A percentile compares a stretch with the other conserved stretches of the same genome.
Conservation (phyloP, 768 basidiomycete species). For the Lactarius evosmus region DNA sequence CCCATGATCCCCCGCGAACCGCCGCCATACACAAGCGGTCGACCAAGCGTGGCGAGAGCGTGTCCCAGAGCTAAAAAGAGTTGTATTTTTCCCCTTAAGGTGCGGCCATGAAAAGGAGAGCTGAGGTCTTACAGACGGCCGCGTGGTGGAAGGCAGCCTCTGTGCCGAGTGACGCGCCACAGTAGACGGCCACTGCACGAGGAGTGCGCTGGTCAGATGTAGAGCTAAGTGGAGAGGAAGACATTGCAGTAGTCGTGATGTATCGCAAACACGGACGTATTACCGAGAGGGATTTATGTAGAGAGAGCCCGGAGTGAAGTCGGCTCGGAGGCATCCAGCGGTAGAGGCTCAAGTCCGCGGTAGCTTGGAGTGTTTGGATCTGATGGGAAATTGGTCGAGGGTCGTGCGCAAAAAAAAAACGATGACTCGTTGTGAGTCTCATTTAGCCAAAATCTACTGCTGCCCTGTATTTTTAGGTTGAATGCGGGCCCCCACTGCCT, state of each 20-base stretch:
- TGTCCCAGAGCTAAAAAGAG: constrained; percentile 58
- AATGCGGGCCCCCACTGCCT: too few species aligned
- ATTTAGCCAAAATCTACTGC: too few species aligned
- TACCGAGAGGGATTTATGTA: background rate
- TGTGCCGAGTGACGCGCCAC: constrained; percentile 71
- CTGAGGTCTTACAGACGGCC: constrained; percentile 57
- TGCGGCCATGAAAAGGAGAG: background rate
- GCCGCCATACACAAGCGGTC: constrained; percentile 84
- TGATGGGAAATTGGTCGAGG: too few species aligned
- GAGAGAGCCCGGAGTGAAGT: background rate
- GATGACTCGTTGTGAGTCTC: too few species aligned
- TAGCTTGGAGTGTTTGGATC: too few species aligned
- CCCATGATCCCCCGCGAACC: constrained; percentile 87
- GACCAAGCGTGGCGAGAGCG: constrained; percentile 58
- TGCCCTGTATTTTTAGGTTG: too few species aligned
- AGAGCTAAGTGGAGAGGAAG: background rate
- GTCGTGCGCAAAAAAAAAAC: too few species aligned
- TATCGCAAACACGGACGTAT: background rate
- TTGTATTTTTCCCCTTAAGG: background rate
- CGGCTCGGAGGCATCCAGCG: background rate
- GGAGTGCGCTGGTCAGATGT: background rate
- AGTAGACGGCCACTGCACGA: constrained; percentile 73
- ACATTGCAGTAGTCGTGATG: background rate
- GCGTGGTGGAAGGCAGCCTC: constrained; percentile 60
- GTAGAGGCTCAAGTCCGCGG: background rate